Evolutionary conservation across 1,284 basidiomycete species (phyloP).

Genomic region (Violaceomyces palustris): DNA sequence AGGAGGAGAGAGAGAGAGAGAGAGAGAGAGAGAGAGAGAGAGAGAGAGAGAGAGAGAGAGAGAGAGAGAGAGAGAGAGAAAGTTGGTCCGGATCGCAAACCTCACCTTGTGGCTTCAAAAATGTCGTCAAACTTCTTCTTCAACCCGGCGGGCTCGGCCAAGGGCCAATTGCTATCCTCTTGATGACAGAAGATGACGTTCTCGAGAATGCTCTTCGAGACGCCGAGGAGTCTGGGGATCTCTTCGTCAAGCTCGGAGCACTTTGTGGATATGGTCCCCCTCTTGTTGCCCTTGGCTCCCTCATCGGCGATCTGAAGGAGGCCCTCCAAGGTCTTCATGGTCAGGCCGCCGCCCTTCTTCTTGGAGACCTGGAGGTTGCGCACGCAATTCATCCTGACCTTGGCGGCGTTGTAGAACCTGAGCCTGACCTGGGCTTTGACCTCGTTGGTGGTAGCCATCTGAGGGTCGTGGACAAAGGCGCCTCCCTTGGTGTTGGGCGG

Average conservation of each 20-base stretch:
- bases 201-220: slow-evolving; percentile 92
- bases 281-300: slow-evolving; percentile 59
- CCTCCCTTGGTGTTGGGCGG: slow-evolving; percentile 96
- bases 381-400: slow-evolving; percentile 72
- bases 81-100: neutral
- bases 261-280: slow-evolving; percentile 43
- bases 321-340: slow-evolving; percentile 97
- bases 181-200: slow-evolving; percentile 99
- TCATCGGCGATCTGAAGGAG: slow-evolving; percentile 72
- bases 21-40: neutral
- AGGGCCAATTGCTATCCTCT: slow-evolving; percentile 97
- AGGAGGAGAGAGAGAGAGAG: no score
- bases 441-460: slow-evolving; percentile 95
- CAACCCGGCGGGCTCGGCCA: slow-evolving; percentile 79
- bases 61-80: neutral
- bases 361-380: slow-evolving; percentile 87
- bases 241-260: slow-evolving; percentile 80
- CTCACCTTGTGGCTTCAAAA: slow-evolving; percentile 93
- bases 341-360: slow-evolving; percentile 66
- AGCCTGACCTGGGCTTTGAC: slow-evolving; percentile 97
- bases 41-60: neutral
- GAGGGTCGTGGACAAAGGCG: slow-evolving; percentile 92
- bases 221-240: slow-evolving; percentile 76
- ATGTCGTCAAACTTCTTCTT: slow-evolving; percentile 99
- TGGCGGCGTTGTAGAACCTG: slow-evolving; percentile 81